Base-by-base conservation (phyloP, 257 asterid species). In the Solanum pennellii region DNA sequence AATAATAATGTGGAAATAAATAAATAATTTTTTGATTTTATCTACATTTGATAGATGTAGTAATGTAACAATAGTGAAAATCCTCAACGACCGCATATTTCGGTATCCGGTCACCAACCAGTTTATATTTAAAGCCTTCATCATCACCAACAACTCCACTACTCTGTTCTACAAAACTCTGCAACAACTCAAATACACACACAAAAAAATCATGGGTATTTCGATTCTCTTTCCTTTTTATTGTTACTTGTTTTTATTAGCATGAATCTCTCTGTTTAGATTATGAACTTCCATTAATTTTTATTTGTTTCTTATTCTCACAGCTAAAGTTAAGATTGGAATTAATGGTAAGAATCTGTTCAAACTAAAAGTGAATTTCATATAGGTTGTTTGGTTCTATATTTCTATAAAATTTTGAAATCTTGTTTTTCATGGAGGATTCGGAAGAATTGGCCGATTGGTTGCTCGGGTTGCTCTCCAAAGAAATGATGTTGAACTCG, bases 391-490 rank as follows among this genome's bases (percentile, higher is more conserved):
- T 23, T 41, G n/a, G 12, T 10, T 1, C 33, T 65, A 27, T 44
- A n/a, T 39, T 39, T 44, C 18, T 76, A 7, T n/a, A 12, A 33
- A 33, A 42, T 37, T 71, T 44, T 77, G 52, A 85, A 31, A 49
- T 49, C 11, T 85, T 68, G 60, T 59, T 88, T 84, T 84, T 4
- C 47, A 77, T 74, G 35, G 18, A 95, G 98, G 98, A 33, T 94
- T 95, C 65, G 98, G 98, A 91, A 92, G 96, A 89, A 96, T 96
- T 87, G 98, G 98, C 8, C 96, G 98, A 85, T 89, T 96, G 94
- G 98, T 96, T 49, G 98, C 98, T 1, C 91, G 98, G 86, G 98
- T 96, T 4, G 98, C 96, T 10, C 92, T 96, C 3, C 93, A 80
- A 88, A 94, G 98, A 49, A 95, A 94, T 69, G 98, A 96, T 75